These are phyloP conservation scores for Saturnispora halmiae DNA, from an alignment of 805 yeast species.

Conservation along the genomic window DNA sequence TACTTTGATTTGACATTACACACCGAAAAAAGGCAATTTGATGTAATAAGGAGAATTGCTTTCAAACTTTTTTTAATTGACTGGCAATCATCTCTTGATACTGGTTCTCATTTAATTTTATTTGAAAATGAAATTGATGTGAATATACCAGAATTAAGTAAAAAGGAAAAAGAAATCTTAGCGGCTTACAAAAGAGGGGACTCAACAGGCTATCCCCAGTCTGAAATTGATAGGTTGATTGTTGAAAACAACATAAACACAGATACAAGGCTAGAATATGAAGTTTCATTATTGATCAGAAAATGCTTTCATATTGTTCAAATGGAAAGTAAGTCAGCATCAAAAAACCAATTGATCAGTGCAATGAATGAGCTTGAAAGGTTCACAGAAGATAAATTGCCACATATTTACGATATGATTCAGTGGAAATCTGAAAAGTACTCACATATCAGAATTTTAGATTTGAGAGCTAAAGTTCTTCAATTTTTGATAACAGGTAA, in stretches of 20 bases:
- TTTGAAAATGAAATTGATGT: conserved; percentile 37
- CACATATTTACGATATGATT: conserved; percentile 28
- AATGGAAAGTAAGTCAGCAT: conserved; percentile 20
- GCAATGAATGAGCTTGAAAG: conserved; percentile 27
- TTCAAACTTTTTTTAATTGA: conserved; percentile 36
- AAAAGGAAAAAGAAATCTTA: conserved; percentile 16
- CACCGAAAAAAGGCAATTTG: conserved; percentile 30
- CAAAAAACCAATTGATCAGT: conserved; percentile 29
- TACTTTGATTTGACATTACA: conserved; percentile 29
- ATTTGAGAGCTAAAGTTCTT: conserved; percentile 23
- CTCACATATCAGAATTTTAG: conserved; percentile 26
- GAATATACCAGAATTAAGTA: conserved; percentile 29
- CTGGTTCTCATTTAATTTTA: conserved; percentile 39
- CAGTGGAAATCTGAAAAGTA: conserved; percentile 20
- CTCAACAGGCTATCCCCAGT: conserved; percentile 16
- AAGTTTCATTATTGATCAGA: conserved; percentile 28
- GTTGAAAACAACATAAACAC: conserved; percentile 28
- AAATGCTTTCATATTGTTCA: conserved; percentile 26
- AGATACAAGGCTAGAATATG: conserved; percentile 27
- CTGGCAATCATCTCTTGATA: conserved; percentile 32
- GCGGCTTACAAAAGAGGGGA: conserved; percentile 26
- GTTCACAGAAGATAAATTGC: conserved; percentile 23
- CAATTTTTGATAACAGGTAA: conserved; percentile 26
- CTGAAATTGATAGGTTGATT: conserved; percentile 19
- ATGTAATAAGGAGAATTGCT: conserved; percentile 44